phyloP scores from a whole-genome alignment of 1,139 yeast species.

The Hyphopichia pseudoburtonii region DNA sequence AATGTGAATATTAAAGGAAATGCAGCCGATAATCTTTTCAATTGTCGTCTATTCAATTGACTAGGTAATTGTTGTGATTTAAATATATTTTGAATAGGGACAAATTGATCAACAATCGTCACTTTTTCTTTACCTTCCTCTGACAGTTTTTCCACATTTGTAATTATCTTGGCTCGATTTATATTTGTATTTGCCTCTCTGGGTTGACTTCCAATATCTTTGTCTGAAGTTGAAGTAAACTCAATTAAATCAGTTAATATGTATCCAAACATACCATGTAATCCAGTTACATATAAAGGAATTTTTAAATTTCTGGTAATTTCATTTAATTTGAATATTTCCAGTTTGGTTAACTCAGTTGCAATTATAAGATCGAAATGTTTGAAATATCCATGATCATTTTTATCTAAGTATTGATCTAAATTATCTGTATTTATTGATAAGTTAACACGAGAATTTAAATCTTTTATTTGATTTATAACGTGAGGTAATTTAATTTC shows the following conservation, averaged over 20 bases:
- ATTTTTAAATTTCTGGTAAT: constrained; percentile 54
- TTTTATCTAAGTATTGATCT: constrained; percentile 18
- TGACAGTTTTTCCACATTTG: constrained; percentile 36
- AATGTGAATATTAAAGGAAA: constrained; percentile 64
- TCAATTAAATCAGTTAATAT: constrained; percentile 74
- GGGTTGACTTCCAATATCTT: constrained; percentile 51
- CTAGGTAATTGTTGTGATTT: constrained; percentile 38
- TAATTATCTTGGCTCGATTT: constrained; percentile 51
- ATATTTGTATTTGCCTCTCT: constrained; percentile 47
- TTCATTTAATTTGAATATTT: constrained; percentile 47
- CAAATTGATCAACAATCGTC: constrained; percentile 56
- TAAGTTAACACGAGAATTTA: constrained; percentile 75
- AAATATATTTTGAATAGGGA: constrained; percentile 30
- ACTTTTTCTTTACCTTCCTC: constrained; percentile 49
- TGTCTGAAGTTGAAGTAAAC: constrained; percentile 49
- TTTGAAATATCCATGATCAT: constrained; percentile 42
- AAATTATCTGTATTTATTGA: constrained; percentile 39
- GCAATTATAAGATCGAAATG: constrained; percentile 73
- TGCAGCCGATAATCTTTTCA: constrained; percentile 56
- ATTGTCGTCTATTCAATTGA: constrained; percentile 54
- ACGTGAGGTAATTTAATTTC: constrained; percentile 55
- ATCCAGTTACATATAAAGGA: constrained; percentile 68
- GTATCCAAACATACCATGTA: constrained; percentile 83
- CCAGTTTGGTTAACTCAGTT: constrained; percentile 56
- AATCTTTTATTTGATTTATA: constrained; percentile 55